Conservation (phyloP, 2,329 filamentous ascomycete genomes). For the Curvularia lunata region DNA sequence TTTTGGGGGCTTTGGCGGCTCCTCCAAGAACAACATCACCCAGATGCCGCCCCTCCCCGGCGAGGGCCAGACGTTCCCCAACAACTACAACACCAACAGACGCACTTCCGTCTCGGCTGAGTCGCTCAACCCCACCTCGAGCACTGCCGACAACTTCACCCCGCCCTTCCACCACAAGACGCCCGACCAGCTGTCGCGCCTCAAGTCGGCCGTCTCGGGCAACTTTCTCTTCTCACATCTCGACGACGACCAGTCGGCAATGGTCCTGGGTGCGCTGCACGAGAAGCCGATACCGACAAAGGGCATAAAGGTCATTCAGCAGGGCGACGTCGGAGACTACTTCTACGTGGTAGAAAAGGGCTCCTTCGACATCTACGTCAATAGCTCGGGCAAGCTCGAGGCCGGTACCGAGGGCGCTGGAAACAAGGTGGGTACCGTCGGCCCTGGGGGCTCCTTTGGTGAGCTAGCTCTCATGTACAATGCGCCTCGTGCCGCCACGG, state of each 20-base stretch:
- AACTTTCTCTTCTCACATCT: constrained; percentile 96
- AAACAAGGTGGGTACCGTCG: constrained; percentile 78
- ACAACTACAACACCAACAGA: constrained; percentile 90
- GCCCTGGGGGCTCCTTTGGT: constrained; percentile 90
- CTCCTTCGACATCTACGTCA: constrained; percentile 89
- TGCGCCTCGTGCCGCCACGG: constrained; percentile 91
- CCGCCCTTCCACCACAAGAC: constrained; percentile 87
- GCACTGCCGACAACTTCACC: constrained; percentile 85
- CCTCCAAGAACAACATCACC: constrained; percentile 45
- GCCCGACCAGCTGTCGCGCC: constrained; percentile 76
- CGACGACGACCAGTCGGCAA: constrained; percentile 87
- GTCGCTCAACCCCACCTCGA: constrained; percentile 86
- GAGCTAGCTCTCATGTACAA: constrained; percentile 99
- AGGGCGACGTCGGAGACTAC: constrained; percentile 95
- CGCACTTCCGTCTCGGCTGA: constrained; percentile 97
- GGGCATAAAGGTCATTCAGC: constrained; percentile 87
- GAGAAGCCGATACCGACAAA: constrained; percentile 96
- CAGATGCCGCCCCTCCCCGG: constrained; percentile 54
- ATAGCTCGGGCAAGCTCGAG: constrained; percentile 76
- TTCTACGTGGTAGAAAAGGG: constrained; percentile 97
- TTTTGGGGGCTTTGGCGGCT: constrained; percentile 45
- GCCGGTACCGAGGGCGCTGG: constrained; percentile 83
- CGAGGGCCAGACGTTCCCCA: constrained; percentile 76
- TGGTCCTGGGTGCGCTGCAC: constrained; percentile 87
- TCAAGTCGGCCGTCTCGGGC: constrained; percentile 80